Conservation (phyloP, 2,329 filamentous ascomycete genomes). For the Diplodia seriata region DNA sequence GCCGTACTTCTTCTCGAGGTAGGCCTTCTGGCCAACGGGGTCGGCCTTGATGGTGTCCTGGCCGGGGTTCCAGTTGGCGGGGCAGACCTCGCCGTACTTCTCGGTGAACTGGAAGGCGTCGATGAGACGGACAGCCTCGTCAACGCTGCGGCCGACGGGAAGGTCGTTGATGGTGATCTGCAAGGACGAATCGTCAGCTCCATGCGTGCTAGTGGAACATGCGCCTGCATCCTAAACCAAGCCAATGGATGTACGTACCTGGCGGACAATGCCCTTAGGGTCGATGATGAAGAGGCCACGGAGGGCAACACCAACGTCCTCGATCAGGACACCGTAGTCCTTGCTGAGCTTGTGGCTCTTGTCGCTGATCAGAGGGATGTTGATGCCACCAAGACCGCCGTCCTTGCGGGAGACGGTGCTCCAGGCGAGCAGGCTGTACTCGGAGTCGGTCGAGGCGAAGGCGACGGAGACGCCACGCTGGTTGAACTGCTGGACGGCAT, state of each 20-base stretch:
- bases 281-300: constrained; percentile 72
- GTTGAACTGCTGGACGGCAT: constrained; percentile 66
- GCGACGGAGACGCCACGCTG: constrained; percentile 66
- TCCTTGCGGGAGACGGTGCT: constrained; percentile 64
- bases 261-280: constrained; percentile 65
- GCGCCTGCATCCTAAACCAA: constrained; percentile 13
- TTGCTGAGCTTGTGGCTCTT: constrained; percentile 66
- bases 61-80: constrained; percentile 53
- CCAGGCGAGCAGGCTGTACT: constrained; percentile 66
- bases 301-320: constrained; percentile 68
- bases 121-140: constrained; percentile 66
- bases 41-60: constrained; percentile 51
- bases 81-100: constrained; percentile 54
- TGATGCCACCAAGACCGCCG: constrained; percentile 66
- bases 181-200: constrained; percentile 32
- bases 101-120: constrained; percentile 58
- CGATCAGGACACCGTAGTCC: constrained; percentile 69
- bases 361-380: constrained; percentile 68
- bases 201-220: constrained; percentile 23
- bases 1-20: constrained; percentile 45
- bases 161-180: constrained; percentile 71
- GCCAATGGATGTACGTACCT: constrained; percentile 41
- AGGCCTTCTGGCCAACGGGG: constrained; percentile 49
- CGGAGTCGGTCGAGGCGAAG: constrained; percentile 67
- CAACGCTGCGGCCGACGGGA: constrained; percentile 68